Evolutionary conservation across 169 alveolate species (phyloP).

Genomic region (Plasmodium malariae): DNA sequence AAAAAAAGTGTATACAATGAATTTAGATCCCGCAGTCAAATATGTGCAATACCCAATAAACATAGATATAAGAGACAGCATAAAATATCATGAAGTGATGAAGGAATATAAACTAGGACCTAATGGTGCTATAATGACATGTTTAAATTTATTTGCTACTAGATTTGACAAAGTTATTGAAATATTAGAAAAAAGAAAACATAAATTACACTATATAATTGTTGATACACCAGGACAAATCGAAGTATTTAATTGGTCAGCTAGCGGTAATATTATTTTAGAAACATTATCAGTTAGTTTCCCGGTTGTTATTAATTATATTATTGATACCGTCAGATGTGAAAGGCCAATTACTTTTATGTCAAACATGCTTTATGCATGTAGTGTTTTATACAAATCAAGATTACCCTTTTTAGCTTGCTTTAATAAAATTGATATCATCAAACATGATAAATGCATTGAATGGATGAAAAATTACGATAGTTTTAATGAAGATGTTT

Average conservation of each 20-base stretch:
- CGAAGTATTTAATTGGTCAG: constrained; percentile 99
- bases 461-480: constrained; percentile 95
- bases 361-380: constrained; percentile 98
- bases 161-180: constrained; percentile 95
- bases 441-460: constrained; percentile 80
- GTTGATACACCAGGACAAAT: constrained; percentile 99
- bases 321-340: constrained; percentile 96
- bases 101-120: constrained; percentile 97
- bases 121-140: constrained; percentile 99
- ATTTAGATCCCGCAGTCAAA: constrained; percentile 98
- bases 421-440: constrained; percentile 96
- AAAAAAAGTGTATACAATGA: constrained; percentile 94
- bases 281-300: constrained; percentile 94
- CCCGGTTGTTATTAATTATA: constrained; percentile 94
- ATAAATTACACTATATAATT: constrained; percentile 92
- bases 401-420: constrained; percentile 94
- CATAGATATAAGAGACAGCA: constrained; percentile 96
- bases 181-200: constrained; percentile 89
- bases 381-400: constrained; percentile 95
- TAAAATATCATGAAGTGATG: constrained; percentile 97
- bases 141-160: constrained; percentile 96
- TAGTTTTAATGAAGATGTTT: constrained; percentile 89
- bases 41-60: constrained; percentile 72
- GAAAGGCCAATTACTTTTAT: constrained; percentile 97
- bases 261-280: constrained; percentile 96